phyloP scores from a whole-genome alignment of 1,284 basidiomycete species.

The Boletus nobilissimus region DNA sequence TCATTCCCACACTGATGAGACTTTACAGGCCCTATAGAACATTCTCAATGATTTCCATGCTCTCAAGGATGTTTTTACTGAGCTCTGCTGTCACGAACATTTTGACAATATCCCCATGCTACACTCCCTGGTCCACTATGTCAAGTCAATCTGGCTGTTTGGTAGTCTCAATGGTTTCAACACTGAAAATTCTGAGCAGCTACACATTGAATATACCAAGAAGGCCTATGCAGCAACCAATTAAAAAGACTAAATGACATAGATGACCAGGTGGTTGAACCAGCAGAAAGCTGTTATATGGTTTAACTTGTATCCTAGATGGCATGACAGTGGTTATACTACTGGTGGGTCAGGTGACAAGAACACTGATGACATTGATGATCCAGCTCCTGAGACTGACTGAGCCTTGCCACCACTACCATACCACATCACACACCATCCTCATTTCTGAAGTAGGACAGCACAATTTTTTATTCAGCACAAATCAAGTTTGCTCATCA shows the following conservation, averaged over 20 bases:
- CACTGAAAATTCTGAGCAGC: constrained; percentile 23
- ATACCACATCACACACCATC: no score
- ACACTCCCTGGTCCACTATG: constrained; percentile 30
- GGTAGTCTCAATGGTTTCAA: constrained; percentile 25
- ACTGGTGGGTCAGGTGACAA: no score
- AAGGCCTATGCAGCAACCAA: constrained; percentile 12
- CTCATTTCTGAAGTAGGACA: no score
- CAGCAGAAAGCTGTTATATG: neutral
- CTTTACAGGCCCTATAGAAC: neutral
- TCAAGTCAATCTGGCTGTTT: constrained; percentile 1
- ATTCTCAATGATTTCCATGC: neutral
- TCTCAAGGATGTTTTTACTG: neutral
- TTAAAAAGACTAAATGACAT: neutral
- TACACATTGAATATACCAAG: constrained; percentile 33
- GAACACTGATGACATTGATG: no score
- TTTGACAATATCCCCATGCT: constrained; percentile 39
- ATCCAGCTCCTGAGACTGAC: no score
- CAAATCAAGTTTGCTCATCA: no score
- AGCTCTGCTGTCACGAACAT: neutral
- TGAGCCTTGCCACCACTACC: no score
- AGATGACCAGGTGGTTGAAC: constrained; percentile 3
- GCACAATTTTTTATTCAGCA: no score
- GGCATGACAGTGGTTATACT: no score
- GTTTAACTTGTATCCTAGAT: neutral
- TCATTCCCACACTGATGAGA: neutral